A percentile compares a stretch with the other conserved stretches of the same genome.
phyloP scores from a whole-genome alignment of 2,329 filamentous ascomycete species.

The Penicillium paneum region DNA sequence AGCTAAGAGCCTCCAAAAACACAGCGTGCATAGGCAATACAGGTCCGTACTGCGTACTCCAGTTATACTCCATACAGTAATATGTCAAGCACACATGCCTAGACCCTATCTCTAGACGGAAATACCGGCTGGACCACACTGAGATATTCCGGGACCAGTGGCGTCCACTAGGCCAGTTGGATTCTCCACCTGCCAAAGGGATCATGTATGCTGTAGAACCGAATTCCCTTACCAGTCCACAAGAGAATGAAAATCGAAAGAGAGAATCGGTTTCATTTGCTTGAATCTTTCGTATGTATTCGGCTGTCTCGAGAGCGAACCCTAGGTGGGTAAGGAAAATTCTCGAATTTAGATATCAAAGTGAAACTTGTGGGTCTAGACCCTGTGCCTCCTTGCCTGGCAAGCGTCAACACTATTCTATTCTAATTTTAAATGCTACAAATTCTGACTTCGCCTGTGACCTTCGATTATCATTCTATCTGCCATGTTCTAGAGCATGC shows the following conservation, averaged over 20 bases:
- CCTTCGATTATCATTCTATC: neutral
- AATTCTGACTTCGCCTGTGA: slow-evolving; percentile 1
- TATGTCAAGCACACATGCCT: neutral
- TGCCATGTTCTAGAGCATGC: neutral
- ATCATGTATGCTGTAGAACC: slow-evolving; percentile 8
- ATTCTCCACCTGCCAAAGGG: slow-evolving; percentile 13
- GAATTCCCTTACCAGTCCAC: slow-evolving; percentile 4
- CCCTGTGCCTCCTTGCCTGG: neutral
- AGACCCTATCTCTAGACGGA: slow-evolving; percentile 2
- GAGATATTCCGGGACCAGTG: slow-evolving; percentile 16
- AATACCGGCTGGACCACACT: slow-evolving; percentile 12
- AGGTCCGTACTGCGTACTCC: neutral
- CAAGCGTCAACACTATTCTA: neutral
- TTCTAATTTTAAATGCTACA: slow-evolving; percentile 6
- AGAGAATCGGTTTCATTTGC: neutral
- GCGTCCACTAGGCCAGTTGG: slow-evolving; percentile 18
- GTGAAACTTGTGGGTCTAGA: slow-evolving; percentile 10
- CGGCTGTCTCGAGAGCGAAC: neutral
- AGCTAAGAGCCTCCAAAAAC: neutral
- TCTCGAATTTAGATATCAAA: neutral
- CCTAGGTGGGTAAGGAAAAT: neutral
- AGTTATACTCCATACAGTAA: neutral
- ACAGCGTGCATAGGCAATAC: neutral
- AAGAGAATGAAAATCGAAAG: neutral
- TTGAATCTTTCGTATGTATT: neutral